Evolutionary conservation across 345 rosid species (phyloP), one percentile per base, ranked within the genome.

Genomic region (Trapa incisa): DNA sequence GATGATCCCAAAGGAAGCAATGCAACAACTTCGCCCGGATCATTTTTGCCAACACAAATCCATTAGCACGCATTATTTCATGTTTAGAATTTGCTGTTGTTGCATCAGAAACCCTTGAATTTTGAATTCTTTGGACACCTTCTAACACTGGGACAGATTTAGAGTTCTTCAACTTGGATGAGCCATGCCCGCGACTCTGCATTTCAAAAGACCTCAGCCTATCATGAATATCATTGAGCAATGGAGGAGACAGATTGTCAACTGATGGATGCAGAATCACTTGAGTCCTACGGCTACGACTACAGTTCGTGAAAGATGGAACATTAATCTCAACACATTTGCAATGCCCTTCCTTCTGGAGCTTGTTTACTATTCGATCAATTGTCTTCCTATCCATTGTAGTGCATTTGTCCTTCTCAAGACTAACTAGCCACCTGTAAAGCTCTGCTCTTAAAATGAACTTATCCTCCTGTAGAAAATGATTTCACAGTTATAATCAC

Each of bases 1-100:
- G 76, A 68, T 78, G 85, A 76, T 75, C 84, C 99, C 96, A 93
- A 60, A 93, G 84, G 78, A 86, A 93, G 66, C 76, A 67, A 78
- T 93, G 99, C 43, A 91, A 77, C 75, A 93, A 81, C 74, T 87
- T 91, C 61, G 90, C 88, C 22, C 97, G 94, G 64, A 87, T 87
- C 97, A 93, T 91, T 83, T 93, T 93, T 73, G 97, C 87, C 75
- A 86, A 72, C 67, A 93, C 92, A 81, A 90, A 90, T 68, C 98
- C 98, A 80, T 90, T 93, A 70, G 94, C 83, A 65, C 92, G 92
- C 92, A 90, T 90, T 57, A 89, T 86, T 75, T 86, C 97, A 53
- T 83, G 78, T 75, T 75, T 82, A 75, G 69, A 71, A 72, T 81
- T 78, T 71, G 78, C 75, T 71, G 78, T 76, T 71, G 78, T 76